Conservation (phyloP, 2,329 filamentous ascomycete genomes). For the Epichloe sibirici region DNA sequence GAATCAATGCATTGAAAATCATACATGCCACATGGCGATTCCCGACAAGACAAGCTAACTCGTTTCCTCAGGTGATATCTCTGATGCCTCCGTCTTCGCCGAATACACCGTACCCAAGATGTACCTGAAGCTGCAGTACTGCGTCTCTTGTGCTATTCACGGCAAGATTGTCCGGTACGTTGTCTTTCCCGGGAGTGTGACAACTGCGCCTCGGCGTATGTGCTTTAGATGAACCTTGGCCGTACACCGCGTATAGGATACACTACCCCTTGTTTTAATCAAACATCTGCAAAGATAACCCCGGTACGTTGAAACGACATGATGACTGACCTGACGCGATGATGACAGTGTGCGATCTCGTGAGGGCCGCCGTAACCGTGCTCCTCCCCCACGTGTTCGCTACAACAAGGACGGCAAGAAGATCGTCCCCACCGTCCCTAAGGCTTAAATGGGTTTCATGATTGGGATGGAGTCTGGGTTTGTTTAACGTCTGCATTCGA, state of each 20-base stretch:
- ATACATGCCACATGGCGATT: no score
- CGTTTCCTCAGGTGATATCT: constrained; percentile 79
- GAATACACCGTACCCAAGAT: constrained; percentile 99
- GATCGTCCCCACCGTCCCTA: constrained; percentile 62
- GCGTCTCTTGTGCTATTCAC: constrained; percentile 99
- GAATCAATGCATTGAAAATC: constrained; percentile 4
- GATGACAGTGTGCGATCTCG: constrained; percentile 81
- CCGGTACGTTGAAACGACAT: constrained; percentile 17
- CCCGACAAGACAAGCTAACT: not conserved
- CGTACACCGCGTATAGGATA: constrained; percentile 26
- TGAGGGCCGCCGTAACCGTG: constrained; percentile 96
- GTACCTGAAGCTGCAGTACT: constrained; percentile 99
- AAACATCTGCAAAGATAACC: no score
- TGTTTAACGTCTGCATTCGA: constrained; percentile 25
- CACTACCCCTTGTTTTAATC: constrained; percentile 13
- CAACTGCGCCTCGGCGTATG: constrained; percentile 41
- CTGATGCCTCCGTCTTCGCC: constrained; percentile 95
- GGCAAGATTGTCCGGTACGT: constrained; percentile 99
- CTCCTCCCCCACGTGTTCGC: constrained; percentile 89
- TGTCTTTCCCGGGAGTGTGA: constrained; percentile 43
- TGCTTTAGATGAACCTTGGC: constrained; percentile 50
- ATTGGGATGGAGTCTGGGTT: constrained; percentile 27
- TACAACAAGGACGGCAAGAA: constrained; percentile 99
- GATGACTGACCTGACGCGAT: constrained; percentile 9
- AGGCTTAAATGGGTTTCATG: constrained; percentile 23